These are phyloP conservation scores for Pouteria campechiana DNA, from an alignment of 179 eudicot genomes.

Conservation along the genomic window DNA sequence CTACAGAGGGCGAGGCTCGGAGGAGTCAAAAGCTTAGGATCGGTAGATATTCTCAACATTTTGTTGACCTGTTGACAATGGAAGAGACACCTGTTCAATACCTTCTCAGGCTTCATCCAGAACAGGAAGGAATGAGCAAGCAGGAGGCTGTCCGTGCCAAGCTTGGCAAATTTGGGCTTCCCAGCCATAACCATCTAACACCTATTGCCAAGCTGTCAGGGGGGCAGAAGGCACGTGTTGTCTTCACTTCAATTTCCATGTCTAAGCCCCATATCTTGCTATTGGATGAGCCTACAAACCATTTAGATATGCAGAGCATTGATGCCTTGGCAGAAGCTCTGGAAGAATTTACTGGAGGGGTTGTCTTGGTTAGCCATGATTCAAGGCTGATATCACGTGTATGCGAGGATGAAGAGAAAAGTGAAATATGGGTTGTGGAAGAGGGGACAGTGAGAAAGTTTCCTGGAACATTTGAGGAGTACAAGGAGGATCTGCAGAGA, in stretches of 20 bases:
- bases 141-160: slow-evolving; percentile 93
- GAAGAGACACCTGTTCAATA: slow-evolving; percentile 79
- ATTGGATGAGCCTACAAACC: slow-evolving; percentile 82
- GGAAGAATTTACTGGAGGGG: slow-evolving; percentile 82
- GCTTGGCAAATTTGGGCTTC: slow-evolving; percentile 88
- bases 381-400: slow-evolving; percentile 82
- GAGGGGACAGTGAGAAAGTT: slow-evolving; percentile 51
- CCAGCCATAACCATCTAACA: slow-evolving; percentile 78
- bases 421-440: slow-evolving; percentile 77
- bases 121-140: slow-evolving; percentile 88
- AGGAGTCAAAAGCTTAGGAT: slow-evolving; percentile 85
- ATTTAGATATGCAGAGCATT: slow-evolving; percentile 93
- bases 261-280: slow-evolving; percentile 78
- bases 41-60: slow-evolving; percentile 87
- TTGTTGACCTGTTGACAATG: slow-evolving; percentile 79
- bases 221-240: slow-evolving; percentile 85
- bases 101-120: slow-evolving; percentile 82
- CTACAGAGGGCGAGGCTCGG: slow-evolving; percentile 65
- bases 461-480: slow-evolving; percentile 62
- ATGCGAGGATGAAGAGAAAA: slow-evolving; percentile 74
- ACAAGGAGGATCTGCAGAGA: slow-evolving; percentile 58
- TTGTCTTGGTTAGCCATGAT: slow-evolving; percentile 78
- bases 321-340: slow-evolving; percentile 89
- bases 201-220: slow-evolving; percentile 86
- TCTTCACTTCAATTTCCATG: slow-evolving; percentile 88